phyloP scores from a whole-genome alignment of 108 stramenopile species.

The Nitzschia putrida region DNA sequence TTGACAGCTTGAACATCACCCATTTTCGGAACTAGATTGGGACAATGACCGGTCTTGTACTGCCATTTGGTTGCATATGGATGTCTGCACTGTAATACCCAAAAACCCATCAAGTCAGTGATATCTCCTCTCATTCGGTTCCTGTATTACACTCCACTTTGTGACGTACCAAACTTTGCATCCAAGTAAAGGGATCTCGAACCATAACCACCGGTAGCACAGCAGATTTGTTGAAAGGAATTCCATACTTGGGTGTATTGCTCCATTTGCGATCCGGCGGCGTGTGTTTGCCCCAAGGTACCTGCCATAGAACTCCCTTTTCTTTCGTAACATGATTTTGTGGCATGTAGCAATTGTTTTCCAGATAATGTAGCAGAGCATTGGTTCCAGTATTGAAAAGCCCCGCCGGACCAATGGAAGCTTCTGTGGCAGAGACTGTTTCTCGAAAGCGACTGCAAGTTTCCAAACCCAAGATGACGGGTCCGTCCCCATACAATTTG shows the following conservation, averaged over 20 bases:
- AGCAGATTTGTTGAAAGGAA: background rate
- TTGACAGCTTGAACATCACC: background rate
- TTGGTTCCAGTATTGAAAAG: conserved; percentile 81
- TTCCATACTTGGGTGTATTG: conserved; percentile 1
- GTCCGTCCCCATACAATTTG: conserved; percentile 49
- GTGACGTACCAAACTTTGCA: conserved; percentile 51
- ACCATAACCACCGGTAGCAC: conserved; percentile 63
- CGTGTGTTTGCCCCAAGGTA: conserved; percentile 80
- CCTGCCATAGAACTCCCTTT: background rate
- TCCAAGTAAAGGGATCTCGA: conserved; percentile 78
- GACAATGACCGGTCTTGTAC: conserved; percentile 9
- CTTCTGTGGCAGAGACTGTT: conserved; percentile 4
- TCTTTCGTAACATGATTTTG: conserved; percentile 21
- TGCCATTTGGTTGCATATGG: conserved; percentile 65
- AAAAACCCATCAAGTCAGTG: too few relatives aligned
- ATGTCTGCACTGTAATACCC: conserved; percentile 17
- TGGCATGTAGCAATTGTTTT: conserved; percentile 40
- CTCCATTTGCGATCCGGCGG: conserved; percentile 44
- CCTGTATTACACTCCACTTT: too few relatives aligned
- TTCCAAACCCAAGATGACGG: conserved; percentile 60
- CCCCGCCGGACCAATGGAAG: conserved; percentile 43
- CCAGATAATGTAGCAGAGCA: conserved; percentile 35
- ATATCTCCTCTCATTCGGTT: too few relatives aligned
- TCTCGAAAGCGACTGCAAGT: conserved; percentile 53
- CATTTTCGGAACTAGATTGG: background rate